A percentile compares a stretch with the other conserved stretches of the same genome.
Evolutionary conservation across 1,284 basidiomycete genomes (phyloP).

Genomic region (Schizopora paradoxa): DNA sequence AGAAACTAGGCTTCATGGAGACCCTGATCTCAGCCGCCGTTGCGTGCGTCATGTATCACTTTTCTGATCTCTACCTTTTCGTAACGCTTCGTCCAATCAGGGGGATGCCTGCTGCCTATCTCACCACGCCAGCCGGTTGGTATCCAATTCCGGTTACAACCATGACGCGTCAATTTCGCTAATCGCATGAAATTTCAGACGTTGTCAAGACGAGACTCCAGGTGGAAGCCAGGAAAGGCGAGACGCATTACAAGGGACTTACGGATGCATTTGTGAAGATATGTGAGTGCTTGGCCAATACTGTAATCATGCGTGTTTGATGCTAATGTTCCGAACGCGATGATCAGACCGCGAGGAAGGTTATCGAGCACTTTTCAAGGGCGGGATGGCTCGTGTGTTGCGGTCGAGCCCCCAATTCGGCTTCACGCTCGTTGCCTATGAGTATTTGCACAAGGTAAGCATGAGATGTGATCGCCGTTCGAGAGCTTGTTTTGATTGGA

Average conservation of each 20-base stretch:
- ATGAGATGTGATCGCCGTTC: background rate
- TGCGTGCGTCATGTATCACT: constrained; percentile 49
- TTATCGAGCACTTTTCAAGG: constrained; percentile 90
- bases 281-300: constrained; percentile 41
- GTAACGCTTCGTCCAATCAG: constrained; percentile 33
- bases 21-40: constrained; percentile 80
- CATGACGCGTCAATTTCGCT: constrained; percentile 23
- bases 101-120: constrained; percentile 93
- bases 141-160: constrained; percentile 14
- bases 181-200: constrained; percentile 45
- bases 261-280: constrained; percentile 89
- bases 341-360: constrained; percentile 79
- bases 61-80: constrained; percentile 12
- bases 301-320: constrained; percentile 2
- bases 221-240: constrained; percentile 89
- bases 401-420: constrained; percentile 88
- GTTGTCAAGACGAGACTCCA: constrained; percentile 99
- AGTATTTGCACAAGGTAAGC: constrained; percentile 68
- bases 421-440: constrained; percentile 89
- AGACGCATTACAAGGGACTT: constrained; percentile 91
- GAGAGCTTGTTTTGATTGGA: constrained; percentile 13
- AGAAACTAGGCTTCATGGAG: constrained; percentile 88
- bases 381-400: constrained; percentile 86
- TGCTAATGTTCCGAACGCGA: constrained; percentile 15
- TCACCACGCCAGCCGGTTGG: constrained; percentile 78